A percentile compares a stretch with the other conserved stretches of the same genome.
Conservation (phyloP, 805 yeast species). For the Spencermartinsiella europaea region DNA sequence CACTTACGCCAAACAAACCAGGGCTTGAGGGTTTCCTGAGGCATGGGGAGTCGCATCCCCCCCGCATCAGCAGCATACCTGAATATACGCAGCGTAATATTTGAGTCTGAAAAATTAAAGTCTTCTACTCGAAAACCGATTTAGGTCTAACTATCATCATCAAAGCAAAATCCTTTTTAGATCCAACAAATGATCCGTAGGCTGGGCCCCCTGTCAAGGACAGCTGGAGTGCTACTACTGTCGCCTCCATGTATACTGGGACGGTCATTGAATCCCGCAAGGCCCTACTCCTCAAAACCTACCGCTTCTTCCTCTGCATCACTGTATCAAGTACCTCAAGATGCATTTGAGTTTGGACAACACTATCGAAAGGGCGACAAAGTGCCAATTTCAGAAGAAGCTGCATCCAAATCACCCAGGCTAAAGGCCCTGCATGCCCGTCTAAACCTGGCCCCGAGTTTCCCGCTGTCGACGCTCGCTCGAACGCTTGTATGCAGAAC, state of each 20-base stretch:
- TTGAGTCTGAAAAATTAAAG: neutral
- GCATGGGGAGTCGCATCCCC: too few species aligned
- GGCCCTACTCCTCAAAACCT: neutral
- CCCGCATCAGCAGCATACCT: too few species aligned
- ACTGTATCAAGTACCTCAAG: conserved; percentile 17
- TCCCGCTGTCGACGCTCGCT: conserved; percentile 63
- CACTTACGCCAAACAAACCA: too few species aligned
- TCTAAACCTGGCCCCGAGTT: conserved; percentile 54
- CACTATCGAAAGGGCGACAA: conserved; percentile 28
- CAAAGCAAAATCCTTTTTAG: too few species aligned
- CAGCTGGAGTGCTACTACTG: conserved; percentile 3
- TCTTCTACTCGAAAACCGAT: neutral
- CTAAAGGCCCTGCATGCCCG: conserved; percentile 76
- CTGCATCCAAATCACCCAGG: conserved; percentile 60
- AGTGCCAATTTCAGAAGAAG: conserved; percentile 41
- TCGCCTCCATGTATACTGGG: neutral
- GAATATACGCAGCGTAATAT: neutral
- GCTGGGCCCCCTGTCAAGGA: neutral
- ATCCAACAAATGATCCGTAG: neutral
- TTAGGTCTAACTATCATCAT: too few species aligned
- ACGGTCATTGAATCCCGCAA: neutral
- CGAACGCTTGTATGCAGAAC: conserved; percentile 65
- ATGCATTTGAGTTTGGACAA: conserved; percentile 31
- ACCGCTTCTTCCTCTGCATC: neutral
- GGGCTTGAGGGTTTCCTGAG: too few species aligned